These are phyloP conservation scores for Sutorius australiensis DNA, from an alignment of 768 basidiomycete species.

Conservation along the genomic window DNA sequence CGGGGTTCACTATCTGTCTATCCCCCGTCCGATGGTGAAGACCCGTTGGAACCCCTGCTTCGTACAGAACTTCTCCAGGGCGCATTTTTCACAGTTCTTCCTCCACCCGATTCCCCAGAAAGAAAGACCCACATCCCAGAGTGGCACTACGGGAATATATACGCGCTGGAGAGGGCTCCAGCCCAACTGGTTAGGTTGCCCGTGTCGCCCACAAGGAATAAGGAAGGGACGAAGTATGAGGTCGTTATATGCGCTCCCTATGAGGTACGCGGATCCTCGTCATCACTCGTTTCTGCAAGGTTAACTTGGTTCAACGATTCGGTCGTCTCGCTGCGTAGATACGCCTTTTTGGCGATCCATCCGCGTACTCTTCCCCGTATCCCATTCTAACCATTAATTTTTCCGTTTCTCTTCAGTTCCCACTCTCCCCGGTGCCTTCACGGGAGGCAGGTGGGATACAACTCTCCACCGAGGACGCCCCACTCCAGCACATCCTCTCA, in stretches of 20 bases:
- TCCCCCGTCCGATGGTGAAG: conserved; percentile 35
- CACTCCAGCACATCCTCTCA: conserved; percentile 42
- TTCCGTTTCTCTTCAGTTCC: conserved; percentile 39
- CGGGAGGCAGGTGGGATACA: not conserved
- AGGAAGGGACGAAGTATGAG: conserved; percentile 53
- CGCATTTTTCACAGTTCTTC: conserved; percentile 71
- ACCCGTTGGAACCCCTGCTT: conserved; percentile 40
- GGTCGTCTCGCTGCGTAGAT: conserved; percentile 45
- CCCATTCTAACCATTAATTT: conserved; percentile 60
- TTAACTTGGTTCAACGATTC: not conserved
- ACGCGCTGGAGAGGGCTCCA: conserved; percentile 54
- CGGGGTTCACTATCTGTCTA: conserved; percentile 59
- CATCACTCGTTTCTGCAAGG: not conserved
- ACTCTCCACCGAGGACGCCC: not conserved
- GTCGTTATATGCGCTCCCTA: conserved; percentile 79
- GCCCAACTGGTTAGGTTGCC: conserved; percentile 51
- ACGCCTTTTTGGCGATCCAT: conserved; percentile 78
- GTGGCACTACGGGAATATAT: conserved; percentile 91
- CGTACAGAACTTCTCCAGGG: conserved; percentile 63
- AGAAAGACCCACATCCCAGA: conserved; percentile 31
- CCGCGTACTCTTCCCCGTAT: conserved; percentile 32
- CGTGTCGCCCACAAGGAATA: conserved; percentile 32
- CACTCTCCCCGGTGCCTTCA: not conserved
- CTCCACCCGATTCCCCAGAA: conserved; percentile 34
- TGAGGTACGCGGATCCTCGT: conserved; percentile 46